phyloP scores from a whole-genome alignment of 805 yeast species.

The Ogataea sp. region DNA sequence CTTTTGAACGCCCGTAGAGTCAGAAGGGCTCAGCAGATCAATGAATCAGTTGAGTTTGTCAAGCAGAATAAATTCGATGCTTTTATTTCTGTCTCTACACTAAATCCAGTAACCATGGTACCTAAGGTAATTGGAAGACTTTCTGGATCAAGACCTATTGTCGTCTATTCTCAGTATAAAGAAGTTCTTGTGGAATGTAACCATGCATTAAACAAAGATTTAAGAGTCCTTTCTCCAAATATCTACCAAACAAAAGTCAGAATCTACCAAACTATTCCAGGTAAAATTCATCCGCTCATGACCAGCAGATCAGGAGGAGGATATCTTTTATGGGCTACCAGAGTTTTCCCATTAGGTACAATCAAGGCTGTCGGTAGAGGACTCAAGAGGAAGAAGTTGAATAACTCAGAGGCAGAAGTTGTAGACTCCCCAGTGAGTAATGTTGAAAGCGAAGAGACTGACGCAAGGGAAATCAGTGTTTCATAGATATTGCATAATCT shows the following conservation, averaged over 20 bases:
- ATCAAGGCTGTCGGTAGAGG: conserved; percentile 68
- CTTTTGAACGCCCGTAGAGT: conserved; percentile 61
- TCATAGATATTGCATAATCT: neutral
- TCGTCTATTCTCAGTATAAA: conserved; percentile 72
- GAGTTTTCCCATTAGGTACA: conserved; percentile 64
- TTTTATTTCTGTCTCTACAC: conserved; percentile 61
- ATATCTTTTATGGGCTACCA: conserved; percentile 66
- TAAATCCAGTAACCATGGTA: conserved; percentile 59
- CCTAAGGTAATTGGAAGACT: conserved; percentile 54
- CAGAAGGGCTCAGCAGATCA: conserved; percentile 45
- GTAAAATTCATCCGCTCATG: conserved; percentile 93
- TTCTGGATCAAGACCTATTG: conserved; percentile 84
- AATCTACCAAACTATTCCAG: conserved; percentile 87
- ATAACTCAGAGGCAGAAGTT: conserved; percentile 2
- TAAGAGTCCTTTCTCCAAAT: conserved; percentile 72
- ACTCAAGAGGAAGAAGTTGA: conserved; percentile 31
- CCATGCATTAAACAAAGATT: conserved; percentile 56
- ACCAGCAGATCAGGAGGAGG: conserved; percentile 93
- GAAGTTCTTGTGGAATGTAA: conserved; percentile 73
- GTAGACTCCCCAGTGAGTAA: conserved; percentile 1
- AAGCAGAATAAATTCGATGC: conserved; percentile 60
- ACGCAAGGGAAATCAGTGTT: conserved; percentile 4
- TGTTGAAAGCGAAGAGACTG: neutral
- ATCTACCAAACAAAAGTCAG: conserved; percentile 77
- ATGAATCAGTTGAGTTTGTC: conserved; percentile 42